Conservation (phyloP, 208 protist species). For the Leishmania guyanensis region DNA sequence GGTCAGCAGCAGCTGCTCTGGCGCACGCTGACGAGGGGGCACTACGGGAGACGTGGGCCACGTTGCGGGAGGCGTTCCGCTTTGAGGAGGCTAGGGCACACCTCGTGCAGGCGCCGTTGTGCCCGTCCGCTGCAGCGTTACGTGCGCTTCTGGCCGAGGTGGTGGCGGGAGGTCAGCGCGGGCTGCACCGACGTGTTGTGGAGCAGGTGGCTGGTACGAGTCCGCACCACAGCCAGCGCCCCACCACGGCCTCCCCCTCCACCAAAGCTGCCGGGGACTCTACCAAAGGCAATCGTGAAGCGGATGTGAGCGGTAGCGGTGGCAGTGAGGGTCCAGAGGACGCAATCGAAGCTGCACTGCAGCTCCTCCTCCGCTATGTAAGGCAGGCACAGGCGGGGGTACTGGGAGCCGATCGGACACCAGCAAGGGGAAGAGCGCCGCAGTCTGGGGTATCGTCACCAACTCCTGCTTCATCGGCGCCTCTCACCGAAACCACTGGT, state of each 20-base stretch:
- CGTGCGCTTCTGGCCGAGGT: slow-evolving; percentile 28
- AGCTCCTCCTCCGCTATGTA: slow-evolving; percentile 18
- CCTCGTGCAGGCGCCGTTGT: slow-evolving; percentile 35
- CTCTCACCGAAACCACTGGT: background rate
- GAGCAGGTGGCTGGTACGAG: slow-evolving; percentile 15
- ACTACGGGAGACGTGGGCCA: slow-evolving; percentile 20
- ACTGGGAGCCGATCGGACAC: background rate
- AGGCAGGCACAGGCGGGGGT: background rate
- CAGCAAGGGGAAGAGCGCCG: background rate
- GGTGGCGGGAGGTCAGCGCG: slow-evolving; percentile 16
- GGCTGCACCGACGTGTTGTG: slow-evolving; percentile 28
- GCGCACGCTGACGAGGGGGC: background rate
- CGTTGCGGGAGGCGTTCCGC: slow-evolving; percentile 23
- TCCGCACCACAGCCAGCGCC: background rate
- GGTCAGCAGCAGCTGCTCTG: background rate
- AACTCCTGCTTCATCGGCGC: background rate
- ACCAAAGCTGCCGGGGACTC: background rate
- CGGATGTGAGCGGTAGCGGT: slow-evolving; percentile 6
- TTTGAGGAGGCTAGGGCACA: slow-evolving; percentile 18
- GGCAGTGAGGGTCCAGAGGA: slow-evolving; percentile 5
- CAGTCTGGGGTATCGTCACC: background rate
- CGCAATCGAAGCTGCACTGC: slow-evolving; percentile 27
- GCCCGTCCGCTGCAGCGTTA: slow-evolving; percentile 22
- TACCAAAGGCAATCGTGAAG: background rate
- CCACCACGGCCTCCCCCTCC: background rate